phyloP scores from a whole-genome alignment of 495 filamentous ascomycete species.

The Tetracladium marchalianum region DNA sequence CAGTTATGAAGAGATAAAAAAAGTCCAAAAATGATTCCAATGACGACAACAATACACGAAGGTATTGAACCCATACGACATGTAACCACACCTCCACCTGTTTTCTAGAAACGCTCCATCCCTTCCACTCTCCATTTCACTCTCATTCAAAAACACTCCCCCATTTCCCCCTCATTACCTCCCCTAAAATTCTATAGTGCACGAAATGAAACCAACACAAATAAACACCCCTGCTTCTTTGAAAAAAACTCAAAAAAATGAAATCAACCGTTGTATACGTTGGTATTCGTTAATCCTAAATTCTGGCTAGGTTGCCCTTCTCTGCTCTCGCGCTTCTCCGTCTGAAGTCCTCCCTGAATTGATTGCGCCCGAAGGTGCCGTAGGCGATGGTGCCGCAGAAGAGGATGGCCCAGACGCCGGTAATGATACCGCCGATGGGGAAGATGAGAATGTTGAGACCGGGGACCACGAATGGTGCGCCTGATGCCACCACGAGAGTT shows the following conservation, averaged over 20 bases:
- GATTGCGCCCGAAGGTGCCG: slow-evolving; percentile 52
- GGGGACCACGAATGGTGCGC: slow-evolving; percentile 47
- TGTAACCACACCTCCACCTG: too few species aligned
- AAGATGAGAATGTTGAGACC: slow-evolving; percentile 58
- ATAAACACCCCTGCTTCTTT: neutral
- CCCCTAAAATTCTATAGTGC: neutral
- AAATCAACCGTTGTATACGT: neutral
- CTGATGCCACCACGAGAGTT: slow-evolving; percentile 23
- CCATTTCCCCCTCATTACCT: neutral
- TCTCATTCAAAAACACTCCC: neutral
- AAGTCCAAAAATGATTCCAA: too few species aligned
- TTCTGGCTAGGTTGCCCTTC: slow-evolving; percentile 22
- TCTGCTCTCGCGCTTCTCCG: slow-evolving; percentile 34
- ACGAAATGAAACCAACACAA: neutral
- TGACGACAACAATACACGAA: too few species aligned
- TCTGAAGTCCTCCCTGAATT: slow-evolving; percentile 52
- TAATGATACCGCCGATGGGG: slow-evolving; percentile 58
- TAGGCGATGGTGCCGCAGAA: slow-evolving; percentile 46
- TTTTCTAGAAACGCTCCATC: neutral
- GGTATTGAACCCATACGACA: too few species aligned
- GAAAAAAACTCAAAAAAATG: too few species aligned
- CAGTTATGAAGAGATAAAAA: too few species aligned
- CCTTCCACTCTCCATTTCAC: neutral
- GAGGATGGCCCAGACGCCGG: slow-evolving; percentile 46
- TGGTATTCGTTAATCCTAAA: slow-evolving; percentile 8